Base-by-base conservation (phyloP, 768 basidiomycete species). In the Stropharia rugosoannulata region DNA sequence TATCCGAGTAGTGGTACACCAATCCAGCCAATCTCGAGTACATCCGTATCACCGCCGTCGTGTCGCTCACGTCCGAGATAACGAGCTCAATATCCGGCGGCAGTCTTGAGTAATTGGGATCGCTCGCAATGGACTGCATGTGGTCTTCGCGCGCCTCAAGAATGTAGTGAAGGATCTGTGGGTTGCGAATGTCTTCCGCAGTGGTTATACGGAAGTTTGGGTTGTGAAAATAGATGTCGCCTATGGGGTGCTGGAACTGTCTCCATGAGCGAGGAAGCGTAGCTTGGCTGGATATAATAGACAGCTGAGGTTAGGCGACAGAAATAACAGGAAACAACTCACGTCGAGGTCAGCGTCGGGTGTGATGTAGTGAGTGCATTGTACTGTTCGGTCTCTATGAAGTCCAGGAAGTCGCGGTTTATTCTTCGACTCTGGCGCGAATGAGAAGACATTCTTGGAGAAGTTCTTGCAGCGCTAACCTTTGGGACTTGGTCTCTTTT, bases 161-260 rank as follows among this genome's bases (percentile, higher is more conserved):
- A 37, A 77, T 63, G 53, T 72, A 64, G 43, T 58, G 59, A 37
- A 76, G 63, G 45, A 67, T 74, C 8, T 59, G 54, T 8, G 68
- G 64, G 43, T 73, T 62, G 22, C 68, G 66, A 43, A 79, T 70
- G 57, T 79, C 66, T 53, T 77, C 75, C 6, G 73, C 68, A 0
- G 77, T 76, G 44, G 76, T 68, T 47, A 78, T 48, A 16, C 71
- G 70, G 40, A 73, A 60, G 15, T 59, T 55, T 19, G 57, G 57
- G 58, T 79, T 68, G 62, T 73, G 73, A 64, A 69, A 80, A 61
- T 80, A 80, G 42, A 72, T 59, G 64, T 77, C 76, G 63, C 74
- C 75, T 58, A 77, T 78, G n/a, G 78, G 75, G 56, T 80, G 77
- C 42, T 65, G 38, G 53, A 67, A 68, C 52, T 65, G 65, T 42